Conservation (phyloP, 2,329 filamentous ascomycete genomes). For the Cercospora nicotianae region DNA sequence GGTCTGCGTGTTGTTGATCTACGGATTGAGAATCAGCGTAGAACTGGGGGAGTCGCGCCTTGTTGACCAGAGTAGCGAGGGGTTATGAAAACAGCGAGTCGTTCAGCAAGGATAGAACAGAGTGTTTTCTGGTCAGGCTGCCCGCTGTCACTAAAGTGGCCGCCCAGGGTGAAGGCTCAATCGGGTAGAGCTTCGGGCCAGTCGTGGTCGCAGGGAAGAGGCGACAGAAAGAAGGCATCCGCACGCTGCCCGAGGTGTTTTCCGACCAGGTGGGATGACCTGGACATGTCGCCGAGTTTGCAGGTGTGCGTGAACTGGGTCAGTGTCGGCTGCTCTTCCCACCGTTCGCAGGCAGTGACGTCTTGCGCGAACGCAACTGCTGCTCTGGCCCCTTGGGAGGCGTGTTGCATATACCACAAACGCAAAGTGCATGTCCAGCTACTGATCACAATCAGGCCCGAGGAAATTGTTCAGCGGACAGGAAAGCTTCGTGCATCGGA, state of each 20-base stretch:
- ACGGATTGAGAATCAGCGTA: background rate
- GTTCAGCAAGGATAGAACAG: background rate
- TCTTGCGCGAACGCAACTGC: background rate
- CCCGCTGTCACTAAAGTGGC: background rate
- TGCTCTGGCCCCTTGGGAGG: background rate
- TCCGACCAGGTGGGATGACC: background rate
- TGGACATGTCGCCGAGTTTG: background rate
- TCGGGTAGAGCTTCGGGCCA: background rate
- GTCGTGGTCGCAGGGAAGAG: background rate
- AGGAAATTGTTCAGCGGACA: background rate
- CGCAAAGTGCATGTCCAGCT: background rate
- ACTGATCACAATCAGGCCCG: background rate
- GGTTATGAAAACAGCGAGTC: background rate
- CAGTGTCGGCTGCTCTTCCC: background rate
- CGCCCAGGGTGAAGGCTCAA: background rate
- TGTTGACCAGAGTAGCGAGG: background rate
- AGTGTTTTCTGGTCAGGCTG: background rate
- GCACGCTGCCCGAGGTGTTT: background rate
- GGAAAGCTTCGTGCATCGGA: background rate
- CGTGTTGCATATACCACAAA: background rate
- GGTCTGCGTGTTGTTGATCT: background rate
- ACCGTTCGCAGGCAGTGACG: background rate
- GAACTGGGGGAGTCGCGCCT: background rate
- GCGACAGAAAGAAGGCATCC: background rate
- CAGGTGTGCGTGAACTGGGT: background rate